Evolutionary conservation across 1,139 yeast genomes (phyloP), one percentile per base, ranked within the genome.

Genomic region (Nakaseomyces kungkrabaensis): DNA sequence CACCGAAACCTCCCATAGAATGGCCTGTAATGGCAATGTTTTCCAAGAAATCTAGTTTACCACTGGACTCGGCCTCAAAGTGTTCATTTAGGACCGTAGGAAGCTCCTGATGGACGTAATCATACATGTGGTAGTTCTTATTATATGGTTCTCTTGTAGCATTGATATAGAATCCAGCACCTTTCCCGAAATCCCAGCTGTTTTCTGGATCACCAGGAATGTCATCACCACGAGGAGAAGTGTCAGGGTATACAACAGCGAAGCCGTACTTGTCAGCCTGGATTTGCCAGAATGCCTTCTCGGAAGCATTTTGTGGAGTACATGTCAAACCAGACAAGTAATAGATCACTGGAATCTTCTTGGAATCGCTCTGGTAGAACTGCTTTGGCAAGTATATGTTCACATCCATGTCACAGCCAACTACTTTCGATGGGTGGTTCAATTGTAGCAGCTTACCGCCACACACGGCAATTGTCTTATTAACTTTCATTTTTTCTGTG

Each of bases 1-100:
- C 96, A 49, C 98, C 98, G 66, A 78, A 88, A 0, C 98, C 98
- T 47, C 98, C 98, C 97, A 92, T 92, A 2, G 98, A 92, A 67
- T 92, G 97, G 43, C 97, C 97, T 9, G 94, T 82, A 56, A 92
- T 81, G 29, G 92, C 78, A 50, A 82, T 75, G 47, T 77, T 82
- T 34, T 68, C 64, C 50, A 79, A 72, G 51, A 66, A 66, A 49
- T 65, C 69, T 22, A 66, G 32, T 24, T 51, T 54, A 6, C 48
- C 25, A 24, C 43, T 43, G 5, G 41, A 51, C 64, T 86, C 84
- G 56, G 86, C 71, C 37, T 71, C 67, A 4, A 73, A 59, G 59
- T 75, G 85, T 44, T 76, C 71, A 36, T 56, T 51, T 47, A 64
- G 54, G 5, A 50, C 54, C 3, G 43, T 31, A 36, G 84, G 87